Evolutionary conservation across 2,329 filamentous ascomycete species (phyloP), one percentile per base, ranked within the genome.

Genomic region (Phyllosticta ampelicida): DNA sequence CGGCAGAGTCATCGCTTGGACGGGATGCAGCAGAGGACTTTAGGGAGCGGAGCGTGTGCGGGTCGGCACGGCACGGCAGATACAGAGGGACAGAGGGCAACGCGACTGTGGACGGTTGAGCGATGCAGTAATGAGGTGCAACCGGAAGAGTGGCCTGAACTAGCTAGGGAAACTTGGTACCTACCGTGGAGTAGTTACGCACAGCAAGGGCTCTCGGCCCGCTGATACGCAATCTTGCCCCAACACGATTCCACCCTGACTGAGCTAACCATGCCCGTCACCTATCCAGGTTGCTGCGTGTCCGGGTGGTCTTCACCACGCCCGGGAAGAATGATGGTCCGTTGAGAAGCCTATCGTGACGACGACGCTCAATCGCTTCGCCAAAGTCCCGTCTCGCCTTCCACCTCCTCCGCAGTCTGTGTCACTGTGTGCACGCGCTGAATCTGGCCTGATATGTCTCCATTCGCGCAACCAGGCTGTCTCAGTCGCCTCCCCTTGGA

Each of bases 1-100:
- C 50, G 36, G 54, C 48, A 52, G 60, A 56, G 51, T 53, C 60
- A 61, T 61, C 49, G 60, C 58, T 55, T 48, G 55, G 50, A 44
- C 36, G 56, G 9, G 21, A n/a, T 19, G 13, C 23, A 26, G 21
- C 30, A 16, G 48, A 8, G 16, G 48, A 50, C 53, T 26, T 26
- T 48, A 54, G 53, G 53, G 53, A 21, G 28, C 23, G 51, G 44
- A 51, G 49, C 54, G 59, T 53, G 50, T 48, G 50, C 53, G 30
- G 55, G 50, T 51, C 55, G 55, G 50, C 30, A 53, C 55, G 55
- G 50, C 30, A 53, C 55, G 51, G 20, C 51, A 51, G 50, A 58
- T 58, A 51, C 55, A 51, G 54, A 51, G 51, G 53, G 30, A 48
- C 36, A 53, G 55, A 58, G 6, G 51, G 20, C 13, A 36, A 44